Percentiles rank a stretch among this genome's conserved stretches.
Conservation (phyloP, 2,329 filamentous ascomycete species). For the Scytalidium sp. region DNA sequence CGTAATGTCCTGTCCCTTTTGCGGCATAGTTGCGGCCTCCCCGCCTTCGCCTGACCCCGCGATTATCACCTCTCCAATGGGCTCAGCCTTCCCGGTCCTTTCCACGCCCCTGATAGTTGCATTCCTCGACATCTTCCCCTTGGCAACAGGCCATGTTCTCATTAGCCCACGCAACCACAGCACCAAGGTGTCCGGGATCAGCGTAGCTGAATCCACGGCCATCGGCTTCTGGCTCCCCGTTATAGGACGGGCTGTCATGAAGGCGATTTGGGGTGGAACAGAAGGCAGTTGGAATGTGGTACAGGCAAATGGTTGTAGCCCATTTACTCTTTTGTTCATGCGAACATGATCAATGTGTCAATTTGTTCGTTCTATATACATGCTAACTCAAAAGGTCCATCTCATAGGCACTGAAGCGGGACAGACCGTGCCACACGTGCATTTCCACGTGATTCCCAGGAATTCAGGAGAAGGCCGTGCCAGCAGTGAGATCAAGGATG, state of each 20-base stretch:
- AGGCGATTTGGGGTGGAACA: slow-evolving; percentile 58
- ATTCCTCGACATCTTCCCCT: slow-evolving; percentile 87
- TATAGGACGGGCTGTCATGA: slow-evolving; percentile 65
- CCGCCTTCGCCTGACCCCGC: slow-evolving; percentile 37
- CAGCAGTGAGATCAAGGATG: slow-evolving; percentile 11
- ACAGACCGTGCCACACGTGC: slow-evolving; percentile 89
- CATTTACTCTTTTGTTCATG: slow-evolving; percentile 5
- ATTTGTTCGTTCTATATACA: too few species aligned
- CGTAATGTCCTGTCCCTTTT: slow-evolving; percentile 51
- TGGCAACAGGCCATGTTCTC: slow-evolving; percentile 77
- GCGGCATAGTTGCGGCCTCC: slow-evolving; percentile 50
- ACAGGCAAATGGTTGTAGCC: slow-evolving; percentile 76
- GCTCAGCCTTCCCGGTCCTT: slow-evolving; percentile 62
- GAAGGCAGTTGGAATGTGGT: slow-evolving; percentile 73
- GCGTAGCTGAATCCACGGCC: slow-evolving; percentile 56
- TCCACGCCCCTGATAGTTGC: slow-evolving; percentile 73
- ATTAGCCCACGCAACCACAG: slow-evolving; percentile 74
- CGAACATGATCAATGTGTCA: neutral
- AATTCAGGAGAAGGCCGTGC: slow-evolving; percentile 5
- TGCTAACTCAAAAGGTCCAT: neutral
- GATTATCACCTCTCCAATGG: slow-evolving; percentile 30
- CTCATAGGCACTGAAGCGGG: slow-evolving; percentile 69
- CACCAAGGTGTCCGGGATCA: slow-evolving; percentile 69
- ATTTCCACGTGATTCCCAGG: slow-evolving; percentile 87
- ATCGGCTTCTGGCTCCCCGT: slow-evolving; percentile 67